Evolutionary conservation across 2,329 filamentous ascomycete genomes (phyloP).

Genomic region (Penicillium sp.): DNA sequence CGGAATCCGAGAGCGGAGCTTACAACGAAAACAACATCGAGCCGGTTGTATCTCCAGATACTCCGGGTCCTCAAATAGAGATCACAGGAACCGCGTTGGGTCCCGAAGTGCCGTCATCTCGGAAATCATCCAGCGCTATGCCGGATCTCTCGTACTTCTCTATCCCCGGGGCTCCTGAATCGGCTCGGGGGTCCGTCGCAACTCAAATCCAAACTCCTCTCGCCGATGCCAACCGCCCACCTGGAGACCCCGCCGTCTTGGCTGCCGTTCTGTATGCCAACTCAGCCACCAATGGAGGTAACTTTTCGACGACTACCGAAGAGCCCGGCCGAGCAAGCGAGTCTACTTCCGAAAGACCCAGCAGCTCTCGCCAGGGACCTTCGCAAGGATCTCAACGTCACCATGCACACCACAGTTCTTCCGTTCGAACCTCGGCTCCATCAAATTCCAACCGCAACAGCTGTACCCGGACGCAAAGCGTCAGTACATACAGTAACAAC

Average conservation of each 20-base stretch:
- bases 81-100: slow-evolving; percentile 34
- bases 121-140: slow-evolving; percentile 38
- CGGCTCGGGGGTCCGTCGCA: slow-evolving; percentile 17
- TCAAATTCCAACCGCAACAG: slow-evolving; percentile 43
- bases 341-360: slow-evolving; percentile 27
- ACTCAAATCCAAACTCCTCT: slow-evolving; percentile 21
- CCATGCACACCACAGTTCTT: slow-evolving; percentile 40
- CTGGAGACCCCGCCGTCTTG: slow-evolving; percentile 32
- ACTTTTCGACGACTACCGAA: slow-evolving; percentile 10
- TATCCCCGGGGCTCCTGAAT: slow-evolving; percentile 23
- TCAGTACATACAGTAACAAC: slow-evolving; percentile 48
- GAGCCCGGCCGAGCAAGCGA: slow-evolving; percentile 20
- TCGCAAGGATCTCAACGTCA: slow-evolving; percentile 26
- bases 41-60: slow-evolving; percentile 41
- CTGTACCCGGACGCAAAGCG: slow-evolving; percentile 45
- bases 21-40: slow-evolving; percentile 40
- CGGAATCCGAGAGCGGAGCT: slow-evolving; percentile 16
- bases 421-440: slow-evolving; percentile 37
- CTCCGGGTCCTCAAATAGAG: slow-evolving; percentile 39
- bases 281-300: slow-evolving; percentile 18
- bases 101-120: slow-evolving; percentile 26
- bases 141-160: slow-evolving; percentile 33
- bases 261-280: slow-evolving; percentile 36
- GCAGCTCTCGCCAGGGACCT: slow-evolving; percentile 35
- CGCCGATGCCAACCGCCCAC: slow-evolving; percentile 19